phyloP scores from a whole-genome alignment of 768 basidiomycete genomes.

The Russula vinacea region DNA sequence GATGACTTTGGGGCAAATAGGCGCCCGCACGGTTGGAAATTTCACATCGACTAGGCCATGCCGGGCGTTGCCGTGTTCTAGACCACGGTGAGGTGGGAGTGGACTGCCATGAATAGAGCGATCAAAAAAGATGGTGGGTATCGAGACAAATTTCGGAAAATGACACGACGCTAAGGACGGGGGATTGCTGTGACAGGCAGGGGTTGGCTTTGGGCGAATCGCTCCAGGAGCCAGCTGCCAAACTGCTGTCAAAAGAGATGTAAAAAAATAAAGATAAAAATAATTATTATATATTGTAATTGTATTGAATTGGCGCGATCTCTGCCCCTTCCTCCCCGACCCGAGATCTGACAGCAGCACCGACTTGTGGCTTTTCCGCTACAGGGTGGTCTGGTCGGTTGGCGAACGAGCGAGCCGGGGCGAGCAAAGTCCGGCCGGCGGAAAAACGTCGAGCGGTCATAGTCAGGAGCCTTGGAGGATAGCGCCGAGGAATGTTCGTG shows the following conservation, averaged over 20 bases:
- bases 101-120: neutral
- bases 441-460: constrained; percentile 14
- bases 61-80: constrained; percentile 21
- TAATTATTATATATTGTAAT: constrained; percentile 6
- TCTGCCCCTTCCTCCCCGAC: neutral
- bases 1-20: neutral
- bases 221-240: constrained; percentile 12
- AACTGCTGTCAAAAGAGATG: constrained; percentile 12
- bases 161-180: constrained; percentile 15
- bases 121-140: neutral
- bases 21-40: constrained; percentile 12
- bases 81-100: neutral
- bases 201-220: constrained; percentile 20
- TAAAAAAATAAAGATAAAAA: neutral
- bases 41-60: constrained; percentile 4
- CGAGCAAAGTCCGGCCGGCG: constrained; percentile 27
- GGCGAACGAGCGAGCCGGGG: constrained; percentile 14
- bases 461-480: constrained; percentile 3
- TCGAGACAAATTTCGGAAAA: constrained; percentile 1
- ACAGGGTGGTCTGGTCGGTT: neutral
- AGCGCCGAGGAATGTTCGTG: constrained; percentile 25
- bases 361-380: neutral
- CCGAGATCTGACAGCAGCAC: neutral
- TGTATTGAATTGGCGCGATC: neutral
- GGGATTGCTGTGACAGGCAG: neutral